Base-by-base conservation (phyloP, 2,329 filamentous ascomycete genomes). In the Chaetomiaceae sp. region DNA sequence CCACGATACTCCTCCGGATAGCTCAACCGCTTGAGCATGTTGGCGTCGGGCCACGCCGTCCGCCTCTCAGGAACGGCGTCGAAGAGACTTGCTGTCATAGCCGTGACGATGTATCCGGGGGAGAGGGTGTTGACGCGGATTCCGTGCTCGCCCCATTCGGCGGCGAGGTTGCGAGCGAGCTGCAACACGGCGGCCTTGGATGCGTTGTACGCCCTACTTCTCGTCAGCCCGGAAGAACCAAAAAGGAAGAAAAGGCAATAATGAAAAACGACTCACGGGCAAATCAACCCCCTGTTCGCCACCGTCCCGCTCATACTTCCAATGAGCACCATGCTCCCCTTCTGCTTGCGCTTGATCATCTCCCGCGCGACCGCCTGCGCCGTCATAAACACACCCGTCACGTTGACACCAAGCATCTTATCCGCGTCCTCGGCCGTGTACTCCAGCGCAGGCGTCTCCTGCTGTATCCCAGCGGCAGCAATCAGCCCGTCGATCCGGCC, bases 311-410 rank as follows among this genome's bases (percentile, higher is more conserved):
- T 85, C 84, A 88, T 88, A 60, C 81, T 85, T n/a, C 78, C 83
- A 64, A 88, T 84, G 64, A 88, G 69, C 14, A 82, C 80, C 55
- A 88, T 80, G 65, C 81, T 86, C 0, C 84, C 84, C 6, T 74
- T 71, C 23, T 72, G 75, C 53, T 80, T 76, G 25, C 81, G 74
- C 47, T 77, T 76, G 20, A 83, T 73, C 79, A 88, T 84, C 68
- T 94, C 87, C 51, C 85, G 80, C 31, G 91, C 91, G n/a, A 89
- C 88, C 19, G 89, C 89, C 75, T 92, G 89, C 23, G 90, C 89
- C 59, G 89, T 95, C 80, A 91, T 83, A 72, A 90, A 89, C 25
- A 80, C 84, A 12, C 91, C 91, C n/a, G 84, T 94, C 62, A 95
- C 78, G 71, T 96, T 95, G 65, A 92, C 85, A 64, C 87, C 81